Evolutionary conservation across 371 early-diverging fungal genomes (phyloP), one percentile per base, ranked within the genome.

Genomic region (Mortierella polycephala): DNA sequence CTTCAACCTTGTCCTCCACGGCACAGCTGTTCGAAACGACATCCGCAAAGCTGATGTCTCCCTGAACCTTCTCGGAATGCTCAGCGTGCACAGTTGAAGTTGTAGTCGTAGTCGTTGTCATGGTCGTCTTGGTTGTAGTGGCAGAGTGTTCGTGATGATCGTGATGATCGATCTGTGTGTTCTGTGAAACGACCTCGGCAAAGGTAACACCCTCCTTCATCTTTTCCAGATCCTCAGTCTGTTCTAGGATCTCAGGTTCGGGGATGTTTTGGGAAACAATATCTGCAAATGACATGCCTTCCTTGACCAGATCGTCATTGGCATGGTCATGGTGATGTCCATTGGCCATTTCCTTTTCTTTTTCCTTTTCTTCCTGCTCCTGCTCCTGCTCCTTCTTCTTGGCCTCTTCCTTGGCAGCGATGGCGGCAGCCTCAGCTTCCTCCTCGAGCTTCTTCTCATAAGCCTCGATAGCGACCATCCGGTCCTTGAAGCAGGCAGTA

Each of bases 151-250:
- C 49, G 10, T 62, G 45, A 30, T 41, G 11, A 7, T 30, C 30
- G 30, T 30, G 14, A 7, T 59, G 44, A 11, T 59, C 59, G 21
- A 12, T 45, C n/a, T 56, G 50, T 12, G 55, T 67, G 45, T 64
- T 40, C 20, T 54, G 60, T 2, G 65, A 56, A 42, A 39, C 71
- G 5, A 65, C 62, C 5, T 64, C 66, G 5, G 70, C 76, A 47
- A 67, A 75, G 8, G 71, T 62, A 12, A 66, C 16, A 40, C 75
- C 75, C 46, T 65, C 75, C 67, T 70, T 69, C 75, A 75, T 67
- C 72, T 68, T 71, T 60, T 71, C 68, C 52, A 71, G 56, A 57
- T 71, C 72, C 51, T 57, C 69, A 2, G 71, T 76, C 13, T 44
- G 53, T 39, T 52, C 66, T 62, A 69, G 47, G 14, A 75, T 20